Evolutionary conservation across 768 basidiomycete species (phyloP), one percentile per base, ranked within the genome.

Genomic region (Tremella fuciformis): DNA sequence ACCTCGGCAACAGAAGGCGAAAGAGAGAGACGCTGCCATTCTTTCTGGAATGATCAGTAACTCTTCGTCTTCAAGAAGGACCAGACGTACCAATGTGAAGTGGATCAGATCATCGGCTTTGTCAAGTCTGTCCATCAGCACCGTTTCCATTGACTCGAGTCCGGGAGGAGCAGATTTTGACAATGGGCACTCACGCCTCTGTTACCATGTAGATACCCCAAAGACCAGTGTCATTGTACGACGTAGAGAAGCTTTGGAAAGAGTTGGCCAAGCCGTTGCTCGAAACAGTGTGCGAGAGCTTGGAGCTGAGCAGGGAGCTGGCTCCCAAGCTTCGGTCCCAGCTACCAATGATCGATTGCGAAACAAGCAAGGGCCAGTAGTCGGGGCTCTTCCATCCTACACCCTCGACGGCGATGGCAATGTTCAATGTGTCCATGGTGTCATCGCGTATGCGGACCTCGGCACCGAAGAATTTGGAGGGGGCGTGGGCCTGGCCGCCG

Each of bases 361-460:
- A 89, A 76, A 91, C 92, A 80, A 97, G 86, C 93, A 99, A 94
- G 61, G 93, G 91, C 86, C 90, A 98, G 83, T 98, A 98, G 80
- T 99, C 96, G 25, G 94, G 92, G 9, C 88, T 91, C 69, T 87
- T 89, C 93, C 94, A 97, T 78, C 91, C 86, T 57, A 94, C 93
- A 77, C 96, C 96, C 77, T 98, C 93, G 47, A 98, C 92, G 26
- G 96, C 91, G 70, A 99, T 88, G 63, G 94, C 94, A 73, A 99
- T 83, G 81, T 98, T 88, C 59, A 88, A 88, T 6, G 90, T 91
- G 22, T 86, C 83, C 75, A 88, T 80, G 56, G 87, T 86, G 80
- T 98, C 96, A 76, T 99, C 91, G 49, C 94, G 88, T 62, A 98
- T 80, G 69, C 94, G 88, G 60, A 97, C 94, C 77, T 99, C 96